Evolutionary conservation across 1,139 yeast species (phyloP).

Genomic region (Magnusiomyces sp.): DNA sequence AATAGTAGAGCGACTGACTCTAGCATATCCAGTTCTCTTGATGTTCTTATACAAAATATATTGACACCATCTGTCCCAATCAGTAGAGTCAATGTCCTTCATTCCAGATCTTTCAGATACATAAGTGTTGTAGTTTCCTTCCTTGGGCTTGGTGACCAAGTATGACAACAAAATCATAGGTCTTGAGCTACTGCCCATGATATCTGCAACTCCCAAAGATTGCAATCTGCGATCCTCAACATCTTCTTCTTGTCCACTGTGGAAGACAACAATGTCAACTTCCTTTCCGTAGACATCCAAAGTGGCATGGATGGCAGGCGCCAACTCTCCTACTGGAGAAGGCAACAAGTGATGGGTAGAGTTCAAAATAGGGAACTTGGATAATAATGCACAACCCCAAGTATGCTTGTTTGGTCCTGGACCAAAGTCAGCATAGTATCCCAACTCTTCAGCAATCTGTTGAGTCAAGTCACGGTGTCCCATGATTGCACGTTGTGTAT

Average conservation of each 20-base stretch:
- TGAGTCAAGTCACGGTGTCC: constrained; percentile 94
- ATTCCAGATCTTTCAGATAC: constrained; percentile 77
- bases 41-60: constrained; percentile 82
- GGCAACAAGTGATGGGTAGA: constrained; percentile 90
- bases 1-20: constrained; percentile 86
- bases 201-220: constrained; percentile 61
- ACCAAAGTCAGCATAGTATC: constrained; percentile 92
- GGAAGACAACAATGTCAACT: constrained; percentile 93
- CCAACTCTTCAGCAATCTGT: constrained; percentile 82
- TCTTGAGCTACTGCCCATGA: constrained; percentile 70
- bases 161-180: constrained; percentile 83
- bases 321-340: constrained; percentile 94
- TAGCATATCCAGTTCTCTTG: constrained; percentile 86
- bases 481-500: constrained; percentile 87
- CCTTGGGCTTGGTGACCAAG: constrained; percentile 74
- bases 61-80: constrained; percentile 98
- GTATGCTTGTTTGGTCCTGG: constrained; percentile 98
- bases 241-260: constrained; percentile 97
- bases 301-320: constrained; percentile 97
- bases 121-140: constrained; percentile 87
- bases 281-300: constrained; percentile 76
- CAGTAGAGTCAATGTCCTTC: constrained; percentile 88
- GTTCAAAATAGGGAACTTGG: constrained; percentile 86
- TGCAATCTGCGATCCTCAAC: constrained; percentile 87
- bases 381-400: constrained; percentile 91